phyloP scores from a whole-genome alignment of 1,139 yeast genomes.

The Eremothecium coryli region DNA sequence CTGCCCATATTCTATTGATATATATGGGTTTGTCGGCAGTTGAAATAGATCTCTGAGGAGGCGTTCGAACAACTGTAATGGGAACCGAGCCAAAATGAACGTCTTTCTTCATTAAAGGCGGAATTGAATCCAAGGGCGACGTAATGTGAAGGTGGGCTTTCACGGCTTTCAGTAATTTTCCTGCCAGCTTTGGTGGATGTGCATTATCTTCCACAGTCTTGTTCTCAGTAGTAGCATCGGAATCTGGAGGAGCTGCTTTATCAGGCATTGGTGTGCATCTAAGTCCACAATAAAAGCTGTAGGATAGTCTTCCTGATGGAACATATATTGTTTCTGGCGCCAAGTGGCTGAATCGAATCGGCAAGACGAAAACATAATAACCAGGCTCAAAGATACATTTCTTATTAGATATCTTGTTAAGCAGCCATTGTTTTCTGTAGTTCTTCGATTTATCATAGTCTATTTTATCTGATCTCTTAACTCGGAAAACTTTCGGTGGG shows the following conservation, averaged over 20 bases:
- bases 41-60: constrained; percentile 69
- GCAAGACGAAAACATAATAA: constrained; percentile 67
- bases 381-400: constrained; percentile 40
- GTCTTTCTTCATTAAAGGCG: neutral
- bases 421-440: constrained; percentile 8
- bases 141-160: constrained; percentile 18
- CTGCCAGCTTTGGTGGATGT: constrained; percentile 7
- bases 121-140: constrained; percentile 2
- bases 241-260: constrained; percentile 6
- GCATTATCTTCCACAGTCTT: constrained; percentile 1
- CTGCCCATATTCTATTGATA: constrained; percentile 77
- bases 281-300: constrained; percentile 20
- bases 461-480: constrained; percentile 5
- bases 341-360: constrained; percentile 57
- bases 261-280: neutral
- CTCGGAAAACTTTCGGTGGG: constrained; percentile 9
- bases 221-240: neutral
- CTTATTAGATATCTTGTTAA: constrained; percentile 10
- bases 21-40: constrained; percentile 74
- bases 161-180: constrained; percentile 20
- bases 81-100: constrained; percentile 19
- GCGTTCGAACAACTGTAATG: constrained; percentile 49
- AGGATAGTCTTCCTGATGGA: constrained; percentile 35
- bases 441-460: constrained; percentile 5
- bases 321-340: constrained; percentile 64